Evolutionary conservation across 345 rosid species (phyloP).

Genomic region (Hibiscus mutabilis): DNA sequence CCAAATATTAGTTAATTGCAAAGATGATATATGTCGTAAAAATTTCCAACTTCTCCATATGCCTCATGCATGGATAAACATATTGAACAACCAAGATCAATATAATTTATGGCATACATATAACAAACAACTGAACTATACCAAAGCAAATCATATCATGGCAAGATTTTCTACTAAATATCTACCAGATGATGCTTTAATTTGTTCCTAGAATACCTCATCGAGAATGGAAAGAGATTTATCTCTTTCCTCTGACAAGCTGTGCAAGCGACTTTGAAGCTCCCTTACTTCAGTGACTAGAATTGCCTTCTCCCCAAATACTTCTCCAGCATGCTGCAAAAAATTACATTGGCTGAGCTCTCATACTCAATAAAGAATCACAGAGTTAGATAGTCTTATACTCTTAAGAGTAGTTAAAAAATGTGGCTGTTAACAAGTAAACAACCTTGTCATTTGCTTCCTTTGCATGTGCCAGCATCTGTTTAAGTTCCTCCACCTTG

Average conservation of each 20-base stretch:
- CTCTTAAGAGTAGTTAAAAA: background rate
- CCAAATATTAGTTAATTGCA: background rate
- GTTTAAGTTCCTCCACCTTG: constrained; percentile 57
- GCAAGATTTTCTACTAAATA: background rate
- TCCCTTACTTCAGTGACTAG: constrained; percentile 76
- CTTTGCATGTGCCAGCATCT: constrained; percentile 54
- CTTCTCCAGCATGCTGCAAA: constrained; percentile 75
- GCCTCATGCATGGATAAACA: background rate
- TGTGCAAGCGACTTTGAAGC: constrained; percentile 62
- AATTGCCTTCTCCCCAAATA: constrained; percentile 83
- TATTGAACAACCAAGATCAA: background rate
- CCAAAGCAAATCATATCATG: background rate
- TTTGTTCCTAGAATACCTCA: constrained; percentile 39
- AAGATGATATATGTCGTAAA: background rate
- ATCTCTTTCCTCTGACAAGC: constrained; percentile 71
- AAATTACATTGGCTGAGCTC: constrained; percentile 3
- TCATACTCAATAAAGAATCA: constrained; percentile 6
- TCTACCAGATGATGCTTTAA: background rate
- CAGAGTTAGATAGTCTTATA: background rate
- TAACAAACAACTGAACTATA: background rate
- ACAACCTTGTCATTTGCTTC: constrained; percentile 76
- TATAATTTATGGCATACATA: background rate
- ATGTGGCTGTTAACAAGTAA: constrained; percentile 3
- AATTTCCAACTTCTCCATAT: background rate
- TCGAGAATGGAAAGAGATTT: constrained; percentile 60